Percentiles rank a stretch among this genome's conserved stretches.
Conservation (phyloP, 108 stramenopile species). For the Skeletonema tropicum region DNA sequence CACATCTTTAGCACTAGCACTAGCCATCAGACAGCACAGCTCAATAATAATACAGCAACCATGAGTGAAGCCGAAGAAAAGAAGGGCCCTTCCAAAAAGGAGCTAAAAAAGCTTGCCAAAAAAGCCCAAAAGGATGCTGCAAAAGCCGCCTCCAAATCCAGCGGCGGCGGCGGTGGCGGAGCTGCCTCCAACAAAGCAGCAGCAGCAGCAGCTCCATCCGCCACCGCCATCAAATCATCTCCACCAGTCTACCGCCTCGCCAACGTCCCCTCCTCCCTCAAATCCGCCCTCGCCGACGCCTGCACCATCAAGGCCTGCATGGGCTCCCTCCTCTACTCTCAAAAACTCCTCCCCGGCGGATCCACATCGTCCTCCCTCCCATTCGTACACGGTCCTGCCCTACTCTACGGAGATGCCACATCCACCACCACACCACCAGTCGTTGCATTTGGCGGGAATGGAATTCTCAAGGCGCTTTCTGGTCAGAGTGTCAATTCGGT, state of each 20-base stretch:
- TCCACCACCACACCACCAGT: conserved; percentile 10
- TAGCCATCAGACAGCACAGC: too few species aligned
- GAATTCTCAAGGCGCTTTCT: conserved; percentile 71
- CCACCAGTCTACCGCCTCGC: conserved; percentile 33
- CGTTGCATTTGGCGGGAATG: conserved; percentile 81
- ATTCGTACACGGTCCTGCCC: conserved; percentile 48
- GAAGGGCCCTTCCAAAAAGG: conserved; percentile 70
- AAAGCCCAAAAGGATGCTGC: conserved; percentile 83
- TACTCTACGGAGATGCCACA: conserved; percentile 50
- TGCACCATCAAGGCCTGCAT: conserved; percentile 76
- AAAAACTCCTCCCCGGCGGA: conserved; percentile 48
- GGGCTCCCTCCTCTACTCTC: conserved; percentile 58
- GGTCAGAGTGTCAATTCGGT: conserved; percentile 6
- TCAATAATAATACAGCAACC: not conserved
- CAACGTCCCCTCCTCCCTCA: conserved; percentile 28
- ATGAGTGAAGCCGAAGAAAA: conserved; percentile 10
- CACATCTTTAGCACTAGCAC: too few species aligned
- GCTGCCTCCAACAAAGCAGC: conserved; percentile 12
- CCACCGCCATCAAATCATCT: conserved; percentile 14
- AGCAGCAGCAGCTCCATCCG: not conserved
- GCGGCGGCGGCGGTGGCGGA: conserved; percentile 24
- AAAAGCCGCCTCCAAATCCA: conserved; percentile 51
- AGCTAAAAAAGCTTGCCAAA: conserved; percentile 83
- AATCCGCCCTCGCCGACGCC: conserved; percentile 10
- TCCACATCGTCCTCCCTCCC: conserved; percentile 19